Conservation (phyloP, 768 basidiomycete species). For the Ramaria sp. region DNA sequence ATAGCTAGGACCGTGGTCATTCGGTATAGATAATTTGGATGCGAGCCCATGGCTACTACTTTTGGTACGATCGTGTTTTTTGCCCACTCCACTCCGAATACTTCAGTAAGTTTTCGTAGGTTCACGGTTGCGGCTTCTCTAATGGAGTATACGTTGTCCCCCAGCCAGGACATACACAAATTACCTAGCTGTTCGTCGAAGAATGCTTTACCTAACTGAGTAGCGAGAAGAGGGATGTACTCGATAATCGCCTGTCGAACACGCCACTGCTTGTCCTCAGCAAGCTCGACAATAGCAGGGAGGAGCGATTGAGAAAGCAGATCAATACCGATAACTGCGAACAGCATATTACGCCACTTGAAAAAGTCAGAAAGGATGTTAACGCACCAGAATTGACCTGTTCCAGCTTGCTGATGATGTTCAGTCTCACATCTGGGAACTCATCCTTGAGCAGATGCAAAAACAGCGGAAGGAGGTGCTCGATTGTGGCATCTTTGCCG, state of each 20-base stretch:
- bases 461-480: slow-evolving; percentile 94
- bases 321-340: slow-evolving; percentile 92
- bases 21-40: slow-evolving; percentile 93
- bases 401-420: slow-evolving; percentile 98
- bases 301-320: slow-evolving; percentile 88
- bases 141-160: slow-evolving; percentile 97
- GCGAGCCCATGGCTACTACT: slow-evolving; percentile 92
- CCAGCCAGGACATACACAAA: slow-evolving; percentile 98
- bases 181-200: slow-evolving; percentile 97
- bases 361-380: slow-evolving; percentile 5
- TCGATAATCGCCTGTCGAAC: slow-evolving; percentile 99
- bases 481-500: slow-evolving; percentile 87
- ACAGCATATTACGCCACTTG: slow-evolving; percentile 10
- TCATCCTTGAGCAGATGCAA: slow-evolving; percentile 95
- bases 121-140: slow-evolving; percentile 97
- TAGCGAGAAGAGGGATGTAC: slow-evolving; percentile 96
- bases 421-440: slow-evolving; percentile 93
- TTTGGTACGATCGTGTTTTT: slow-evolving; percentile 89
- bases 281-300: slow-evolving; percentile 94
- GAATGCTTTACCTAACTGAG: slow-evolving; percentile 92
- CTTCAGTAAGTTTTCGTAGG: slow-evolving; percentile 92
- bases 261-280: slow-evolving; percentile 99
- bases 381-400: slow-evolving; percentile 79
- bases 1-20: slow-evolving; percentile 99
- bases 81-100: slow-evolving; percentile 98